Percentiles rank a stretch among this genome's conserved stretches.
Conservation (phyloP, 768 basidiomycete genomes). For the Rubroboletus satanas region DNA sequence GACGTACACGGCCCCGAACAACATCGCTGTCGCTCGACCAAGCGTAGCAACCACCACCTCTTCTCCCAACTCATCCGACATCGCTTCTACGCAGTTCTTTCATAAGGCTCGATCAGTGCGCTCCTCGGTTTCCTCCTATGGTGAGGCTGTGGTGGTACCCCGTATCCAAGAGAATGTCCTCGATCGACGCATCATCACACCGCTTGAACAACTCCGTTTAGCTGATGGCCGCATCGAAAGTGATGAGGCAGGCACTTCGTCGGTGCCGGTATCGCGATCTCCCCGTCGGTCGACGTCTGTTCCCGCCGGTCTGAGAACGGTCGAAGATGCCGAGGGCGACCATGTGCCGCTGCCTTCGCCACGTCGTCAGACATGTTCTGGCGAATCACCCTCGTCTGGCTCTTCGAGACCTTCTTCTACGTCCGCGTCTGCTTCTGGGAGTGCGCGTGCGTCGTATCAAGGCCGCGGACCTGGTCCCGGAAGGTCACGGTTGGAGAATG, state of each 20-base stretch:
- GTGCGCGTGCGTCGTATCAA: constrained; percentile 42
- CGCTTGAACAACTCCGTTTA: constrained; percentile 49
- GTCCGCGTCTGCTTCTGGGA: constrained; percentile 21
- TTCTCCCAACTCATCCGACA: constrained; percentile 57
- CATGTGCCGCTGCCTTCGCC: constrained; percentile 9
- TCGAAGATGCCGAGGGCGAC: constrained; percentile 9
- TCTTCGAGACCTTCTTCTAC: constrained; percentile 47
- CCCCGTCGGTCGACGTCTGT: constrained; percentile 21
- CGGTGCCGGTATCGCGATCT: constrained; percentile 3
- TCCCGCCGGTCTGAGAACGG: constrained; percentile 5
- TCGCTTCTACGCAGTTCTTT: constrained; percentile 53
- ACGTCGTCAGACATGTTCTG: constrained; percentile 6
- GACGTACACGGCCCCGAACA: constrained; percentile 4
- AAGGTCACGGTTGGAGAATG: constrained; percentile 14
- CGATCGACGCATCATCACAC: constrained; percentile 51
- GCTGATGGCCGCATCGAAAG: constrained; percentile 22
- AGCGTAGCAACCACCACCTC: constrained; percentile 56
- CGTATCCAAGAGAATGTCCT: constrained; percentile 36
- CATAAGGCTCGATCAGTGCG: constrained; percentile 43
- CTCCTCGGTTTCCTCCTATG: constrained; percentile 58
- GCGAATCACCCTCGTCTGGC: constrained; percentile 19
- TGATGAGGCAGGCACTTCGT: background rate
- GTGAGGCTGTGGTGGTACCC: constrained; percentile 35
- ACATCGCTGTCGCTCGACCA: constrained; percentile 29
- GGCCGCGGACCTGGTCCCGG: constrained; percentile 3